phyloP scores from a whole-genome alignment of 2,329 filamentous ascomycete species.

The Lecanicillium sp. region DNA sequence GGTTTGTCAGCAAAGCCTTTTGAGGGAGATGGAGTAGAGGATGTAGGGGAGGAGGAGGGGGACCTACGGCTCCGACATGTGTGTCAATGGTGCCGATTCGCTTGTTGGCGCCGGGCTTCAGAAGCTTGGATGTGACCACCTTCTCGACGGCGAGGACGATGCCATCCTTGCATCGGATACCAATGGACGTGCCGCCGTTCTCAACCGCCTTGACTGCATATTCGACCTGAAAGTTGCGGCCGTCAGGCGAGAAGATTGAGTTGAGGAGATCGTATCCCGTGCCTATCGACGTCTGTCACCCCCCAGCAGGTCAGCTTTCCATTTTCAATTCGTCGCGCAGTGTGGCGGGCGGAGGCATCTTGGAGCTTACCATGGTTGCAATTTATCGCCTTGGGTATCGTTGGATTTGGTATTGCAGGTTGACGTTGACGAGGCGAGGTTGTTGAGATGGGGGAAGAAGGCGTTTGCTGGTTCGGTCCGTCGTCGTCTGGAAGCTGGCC shows the following conservation, averaged over 20 bases:
- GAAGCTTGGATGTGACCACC: slow-evolving; percentile 87
- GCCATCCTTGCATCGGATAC: slow-evolving; percentile 94
- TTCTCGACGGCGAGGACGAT: slow-evolving; percentile 96
- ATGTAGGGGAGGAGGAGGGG: background rate
- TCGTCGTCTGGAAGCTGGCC: slow-evolving; percentile 14
- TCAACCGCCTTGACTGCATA: slow-evolving; percentile 98
- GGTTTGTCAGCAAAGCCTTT: slow-evolving; percentile 5
- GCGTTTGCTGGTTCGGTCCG: slow-evolving; percentile 11
- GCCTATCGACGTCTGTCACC: slow-evolving; percentile 89
- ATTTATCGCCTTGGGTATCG: slow-evolving; percentile 6
- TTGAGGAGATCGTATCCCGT: slow-evolving; percentile 99
- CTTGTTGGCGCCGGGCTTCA: slow-evolving; percentile 94
- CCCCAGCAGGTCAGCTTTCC: background rate
- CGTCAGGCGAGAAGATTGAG: slow-evolving; percentile 98
- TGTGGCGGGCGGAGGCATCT: too few species aligned
- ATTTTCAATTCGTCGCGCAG: slow-evolving; percentile 7
- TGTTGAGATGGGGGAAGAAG: slow-evolving; percentile 9
- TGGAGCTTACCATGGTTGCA: slow-evolving; percentile 25
- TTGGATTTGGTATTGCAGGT: slow-evolving; percentile 5
- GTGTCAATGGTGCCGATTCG: slow-evolving; percentile 91
- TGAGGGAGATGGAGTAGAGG: slow-evolving; percentile 1
- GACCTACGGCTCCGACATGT: slow-evolving; percentile 82
- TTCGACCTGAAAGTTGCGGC: slow-evolving; percentile 98
- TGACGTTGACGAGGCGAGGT: background rate
- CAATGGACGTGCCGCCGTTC: slow-evolving; percentile 92